Evolutionary conservation across 352 stramenopile genomes (phyloP).

Genomic region (Pythium folliculosum): DNA sequence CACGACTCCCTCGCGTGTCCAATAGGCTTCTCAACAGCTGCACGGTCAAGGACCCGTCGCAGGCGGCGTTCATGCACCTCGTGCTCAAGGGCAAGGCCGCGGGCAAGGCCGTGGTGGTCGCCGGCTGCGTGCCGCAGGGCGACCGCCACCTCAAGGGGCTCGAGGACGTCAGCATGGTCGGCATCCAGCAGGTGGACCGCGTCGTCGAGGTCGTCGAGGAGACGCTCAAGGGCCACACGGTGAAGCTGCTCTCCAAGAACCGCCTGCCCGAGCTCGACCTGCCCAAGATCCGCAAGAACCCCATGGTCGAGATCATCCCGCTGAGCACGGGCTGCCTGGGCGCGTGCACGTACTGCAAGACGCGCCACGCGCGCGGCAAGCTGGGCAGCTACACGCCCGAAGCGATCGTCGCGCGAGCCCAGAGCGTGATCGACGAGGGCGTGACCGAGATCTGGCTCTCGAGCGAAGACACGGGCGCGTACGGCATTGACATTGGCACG

Average conservation of each 20-base stretch:
- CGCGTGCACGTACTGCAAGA: conserved; percentile 95
- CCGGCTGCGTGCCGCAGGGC: conserved; percentile 90
- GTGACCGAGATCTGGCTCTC: conserved; percentile 93
- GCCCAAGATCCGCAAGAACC: conserved; percentile 93
- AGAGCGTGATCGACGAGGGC: conserved; percentile 70
- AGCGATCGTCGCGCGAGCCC: conserved; percentile 68
- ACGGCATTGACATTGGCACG: conserved; percentile 88
- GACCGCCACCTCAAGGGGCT: conserved; percentile 84
- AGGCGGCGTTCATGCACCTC: conserved; percentile 90
- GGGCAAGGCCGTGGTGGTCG: conserved; percentile 88
- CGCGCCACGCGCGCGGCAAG: conserved; percentile 88
- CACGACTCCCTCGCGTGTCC: neutral
- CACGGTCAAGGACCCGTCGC: conserved; percentile 93
- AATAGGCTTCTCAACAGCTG: conserved; percentile 89
- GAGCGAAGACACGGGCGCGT: conserved; percentile 91
- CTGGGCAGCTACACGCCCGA: conserved; percentile 87
- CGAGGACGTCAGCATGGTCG: conserved; percentile 86
- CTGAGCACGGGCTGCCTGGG: conserved; percentile 91
- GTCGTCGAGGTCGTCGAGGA: conserved; percentile 92
- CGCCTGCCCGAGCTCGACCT: conserved; percentile 85
- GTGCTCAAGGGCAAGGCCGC: conserved; percentile 76
- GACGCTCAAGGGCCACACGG: conserved; percentile 89
- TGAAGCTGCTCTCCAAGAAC: conserved; percentile 83
- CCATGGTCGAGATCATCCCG: conserved; percentile 92
- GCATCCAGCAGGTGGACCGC: conserved; percentile 91